Evolutionary conservation across 2,329 filamentous ascomycete genomes (phyloP), one percentile per base, ranked within the genome.

Genomic region (Pseudogymnoascus destructans): DNA sequence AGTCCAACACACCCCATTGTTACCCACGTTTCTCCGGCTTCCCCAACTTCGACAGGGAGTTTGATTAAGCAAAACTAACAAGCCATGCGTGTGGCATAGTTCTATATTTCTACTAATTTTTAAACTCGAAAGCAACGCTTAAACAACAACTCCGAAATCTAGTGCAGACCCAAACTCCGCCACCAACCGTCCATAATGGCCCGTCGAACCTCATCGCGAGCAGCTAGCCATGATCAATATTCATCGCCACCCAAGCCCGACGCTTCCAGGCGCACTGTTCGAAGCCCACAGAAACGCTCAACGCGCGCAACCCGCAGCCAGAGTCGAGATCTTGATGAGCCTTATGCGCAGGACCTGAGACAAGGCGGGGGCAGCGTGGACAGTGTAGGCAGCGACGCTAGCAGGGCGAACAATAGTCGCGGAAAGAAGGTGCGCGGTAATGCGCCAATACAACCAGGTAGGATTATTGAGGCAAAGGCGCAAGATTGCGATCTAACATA

Each of bases 301-400:
- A 66, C 63, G 5, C 62, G 72, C 55, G 62, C 68, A 19, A 72
- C 71, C 5, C 66, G 72, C 57, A 74, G 72, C 57, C 68, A 66
- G 57, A 74, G 72, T 62, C 67, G 68, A 17, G 70, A 73, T 36
- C 60, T 67, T 8, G 68, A 61, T n/a, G 60, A 62, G 5, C 58
- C 32, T 33, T 54, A 63, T 58, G 42, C 56, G 13, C 52, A 32
- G 9, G 25, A n/a, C 11, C 62, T 15, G 23, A 30, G 32, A 59
- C 57, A 23, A 57, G 21, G 23, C 36, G 57, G 30, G 21, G 52
- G 19, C 36, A 67, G 64, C 38, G 61, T 61, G 21, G 63, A 66
- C 21, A 66, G 66, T 35, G 59, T 59, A 38, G 62, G 57, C 15
- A 65, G 63, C 36, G 61, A 61, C 19, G 46, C 57, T 6, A 64